These are phyloP conservation scores for Mucor mucedo DNA, from an alignment of 371 early-diverging fungal species.

Conservation along the genomic window DNA sequence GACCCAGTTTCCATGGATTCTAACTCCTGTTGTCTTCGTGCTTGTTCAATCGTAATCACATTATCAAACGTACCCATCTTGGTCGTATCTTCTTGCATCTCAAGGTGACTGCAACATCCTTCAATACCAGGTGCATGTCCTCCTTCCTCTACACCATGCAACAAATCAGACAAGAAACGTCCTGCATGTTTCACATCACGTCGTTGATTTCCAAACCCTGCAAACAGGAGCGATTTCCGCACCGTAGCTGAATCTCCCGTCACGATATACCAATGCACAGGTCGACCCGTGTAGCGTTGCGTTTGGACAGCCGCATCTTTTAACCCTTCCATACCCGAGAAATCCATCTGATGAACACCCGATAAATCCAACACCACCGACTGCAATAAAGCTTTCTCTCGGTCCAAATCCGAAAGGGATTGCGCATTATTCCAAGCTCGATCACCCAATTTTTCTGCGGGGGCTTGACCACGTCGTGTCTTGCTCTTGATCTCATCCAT, in stretches of 20 bases:
- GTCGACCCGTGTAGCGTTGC: constrained; percentile 40
- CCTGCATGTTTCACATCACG: constrained; percentile 18
- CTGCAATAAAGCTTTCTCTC: constrained; percentile 55
- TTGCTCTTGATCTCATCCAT: constrained; percentile 42
- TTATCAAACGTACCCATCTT: background rate
- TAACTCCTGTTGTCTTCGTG: background rate
- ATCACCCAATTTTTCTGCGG: constrained; percentile 42
- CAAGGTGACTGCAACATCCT: constrained; percentile 4
- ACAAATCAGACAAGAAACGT: constrained; percentile 31
- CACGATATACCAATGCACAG: constrained; percentile 46
- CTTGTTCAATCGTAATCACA: constrained; percentile 19
- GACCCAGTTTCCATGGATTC: too few species aligned
- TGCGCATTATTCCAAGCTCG: constrained; percentile 49
- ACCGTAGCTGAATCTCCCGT: constrained; percentile 28
- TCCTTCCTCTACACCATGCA: constrained; percentile 12
- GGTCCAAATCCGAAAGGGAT: constrained; percentile 17
- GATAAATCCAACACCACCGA: constrained; percentile 84
- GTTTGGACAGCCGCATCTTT: constrained; percentile 48
- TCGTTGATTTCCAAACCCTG: constrained; percentile 46
- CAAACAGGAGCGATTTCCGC: constrained; percentile 36
- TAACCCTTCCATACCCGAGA: constrained; percentile 78
- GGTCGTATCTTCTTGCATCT: background rate
- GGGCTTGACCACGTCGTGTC: constrained; percentile 39
- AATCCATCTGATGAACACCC: constrained; percentile 79
- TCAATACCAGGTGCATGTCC: constrained; percentile 14